phyloP scores from a whole-genome alignment of 2,329 filamentous ascomycete species.

The Neonectria hederae region DNA sequence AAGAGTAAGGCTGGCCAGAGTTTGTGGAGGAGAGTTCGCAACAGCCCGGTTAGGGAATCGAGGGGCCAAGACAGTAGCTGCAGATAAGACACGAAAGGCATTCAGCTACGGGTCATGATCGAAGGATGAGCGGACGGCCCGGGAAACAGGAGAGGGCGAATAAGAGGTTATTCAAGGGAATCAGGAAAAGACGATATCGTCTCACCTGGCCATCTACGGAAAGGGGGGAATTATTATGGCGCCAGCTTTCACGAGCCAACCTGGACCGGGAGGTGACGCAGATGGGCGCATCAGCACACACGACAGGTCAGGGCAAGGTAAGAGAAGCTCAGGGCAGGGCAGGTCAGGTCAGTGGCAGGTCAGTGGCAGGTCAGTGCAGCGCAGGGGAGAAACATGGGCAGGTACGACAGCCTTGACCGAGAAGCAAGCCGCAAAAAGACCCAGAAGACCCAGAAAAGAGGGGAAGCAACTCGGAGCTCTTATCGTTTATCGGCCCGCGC shows the following conservation, averaged over 20 bases:
- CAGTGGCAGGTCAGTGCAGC: background rate
- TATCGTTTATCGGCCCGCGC: constrained; percentile 43
- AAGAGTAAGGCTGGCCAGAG: constrained; percentile 42
- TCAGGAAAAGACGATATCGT: constrained; percentile 33
- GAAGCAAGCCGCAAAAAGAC: constrained; percentile 20
- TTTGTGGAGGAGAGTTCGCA: constrained; percentile 41
- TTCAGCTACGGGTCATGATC: constrained; percentile 36
- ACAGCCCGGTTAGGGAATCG: constrained; percentile 41
- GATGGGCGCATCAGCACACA: constrained; percentile 22
- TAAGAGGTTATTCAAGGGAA: constrained; percentile 2
- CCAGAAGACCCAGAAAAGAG: constrained; percentile 27
- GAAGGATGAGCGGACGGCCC: constrained; percentile 4
- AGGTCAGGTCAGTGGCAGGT: background rate
- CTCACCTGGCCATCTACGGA: constrained; percentile 35
- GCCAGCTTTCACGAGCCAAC: constrained; percentile 39
- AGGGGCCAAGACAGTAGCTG: constrained; percentile 44
- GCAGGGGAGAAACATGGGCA: constrained; percentile 30
- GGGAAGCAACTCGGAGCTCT: constrained; percentile 39
- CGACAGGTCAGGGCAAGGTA: constrained; percentile 16
- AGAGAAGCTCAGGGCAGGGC: constrained; percentile 20
- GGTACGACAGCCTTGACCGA: constrained; percentile 26
- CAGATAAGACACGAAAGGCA: constrained; percentile 39
- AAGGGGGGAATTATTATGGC: constrained; percentile 43
- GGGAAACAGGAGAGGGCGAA: constrained; percentile 15
- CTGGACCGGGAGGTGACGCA: constrained; percentile 38